A percentile compares a stretch with the other conserved stretches of the same genome.
Conservation (phyloP, 2,329 filamentous ascomycete genomes). For the Aquanectria penicillioides region DNA sequence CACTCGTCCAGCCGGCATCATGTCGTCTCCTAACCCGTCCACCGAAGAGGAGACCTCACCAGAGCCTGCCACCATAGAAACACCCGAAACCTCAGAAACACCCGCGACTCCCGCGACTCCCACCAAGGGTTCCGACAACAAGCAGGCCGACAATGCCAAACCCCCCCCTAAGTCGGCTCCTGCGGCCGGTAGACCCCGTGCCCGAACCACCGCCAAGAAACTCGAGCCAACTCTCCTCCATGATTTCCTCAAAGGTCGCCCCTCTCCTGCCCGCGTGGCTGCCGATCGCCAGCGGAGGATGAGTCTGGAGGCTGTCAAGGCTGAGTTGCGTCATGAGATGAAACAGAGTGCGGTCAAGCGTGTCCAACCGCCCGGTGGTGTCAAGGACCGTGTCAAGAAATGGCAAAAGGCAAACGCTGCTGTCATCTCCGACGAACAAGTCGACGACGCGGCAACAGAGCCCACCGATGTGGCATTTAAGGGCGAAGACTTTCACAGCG, state of each 20-base stretch:
- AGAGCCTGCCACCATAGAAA: constrained; percentile 27
- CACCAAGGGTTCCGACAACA: constrained; percentile 20
- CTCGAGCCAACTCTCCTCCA: constrained; percentile 58
- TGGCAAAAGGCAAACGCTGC: constrained; percentile 85
- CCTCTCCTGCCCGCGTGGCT: constrained; percentile 63
- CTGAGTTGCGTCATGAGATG: constrained; percentile 62
- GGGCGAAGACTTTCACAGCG: constrained; percentile 65
- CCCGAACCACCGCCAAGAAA: constrained; percentile 52
- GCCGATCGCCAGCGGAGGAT: constrained; percentile 64
- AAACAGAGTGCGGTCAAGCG: constrained; percentile 66
- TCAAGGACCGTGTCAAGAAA: constrained; percentile 80
- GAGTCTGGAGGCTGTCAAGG: constrained; percentile 69
- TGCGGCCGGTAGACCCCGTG: constrained; percentile 44
- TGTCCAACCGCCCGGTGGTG: constrained; percentile 71
- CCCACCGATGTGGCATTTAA: constrained; percentile 70
- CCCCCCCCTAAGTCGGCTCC: constrained; percentile 56
- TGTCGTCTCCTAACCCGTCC: constrained; percentile 41
- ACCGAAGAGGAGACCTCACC: constrained; percentile 39
- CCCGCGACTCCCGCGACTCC: constrained; percentile 30
- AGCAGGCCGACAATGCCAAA: constrained; percentile 29
- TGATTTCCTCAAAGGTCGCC: constrained; percentile 68
- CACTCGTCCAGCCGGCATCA: constrained; percentile 32
- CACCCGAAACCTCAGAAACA: constrained; percentile 2
- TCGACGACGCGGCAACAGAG: constrained; percentile 63
- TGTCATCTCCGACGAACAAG: constrained; percentile 64